phyloP scores from a whole-genome alignment of 2,329 filamentous ascomycete genomes.

The Cadophora luteo-olivacea region DNA sequence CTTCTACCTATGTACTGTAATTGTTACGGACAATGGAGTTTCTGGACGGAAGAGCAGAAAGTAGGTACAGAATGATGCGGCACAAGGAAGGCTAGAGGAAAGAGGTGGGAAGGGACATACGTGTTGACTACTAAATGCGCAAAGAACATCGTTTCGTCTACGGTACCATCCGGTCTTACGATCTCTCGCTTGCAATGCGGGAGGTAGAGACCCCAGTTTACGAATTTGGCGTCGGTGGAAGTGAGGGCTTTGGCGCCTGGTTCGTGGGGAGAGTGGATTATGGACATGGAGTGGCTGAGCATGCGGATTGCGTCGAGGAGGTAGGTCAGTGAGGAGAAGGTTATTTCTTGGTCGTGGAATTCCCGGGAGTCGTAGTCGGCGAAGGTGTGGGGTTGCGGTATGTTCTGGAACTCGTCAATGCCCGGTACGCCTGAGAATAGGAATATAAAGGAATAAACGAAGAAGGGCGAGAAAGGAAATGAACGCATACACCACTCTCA shows the following conservation, averaged over 20 bases:
- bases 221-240: slow-evolving; percentile 38
- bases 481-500: slow-evolving; percentile 46
- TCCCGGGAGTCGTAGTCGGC: slow-evolving; percentile 66
- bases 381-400: slow-evolving; percentile 55
- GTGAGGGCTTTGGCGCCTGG: slow-evolving; percentile 45
- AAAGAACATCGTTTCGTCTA: slow-evolving; percentile 48
- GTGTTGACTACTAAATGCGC: slow-evolving; percentile 45
- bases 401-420: slow-evolving; percentile 40
- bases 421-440: neutral
- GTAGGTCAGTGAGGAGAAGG: slow-evolving; percentile 71
- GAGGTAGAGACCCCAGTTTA: slow-evolving; percentile 47
- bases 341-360: slow-evolving; percentile 59
- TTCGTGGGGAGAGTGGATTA: slow-evolving; percentile 52
- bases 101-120: slow-evolving; percentile 9
- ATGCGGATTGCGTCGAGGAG: slow-evolving; percentile 69
- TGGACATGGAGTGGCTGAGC: slow-evolving; percentile 58
- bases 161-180: slow-evolving; percentile 44
- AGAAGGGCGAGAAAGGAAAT: neutral
- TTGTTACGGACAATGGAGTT: no score
- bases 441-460: neutral
- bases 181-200: slow-evolving; percentile 48
- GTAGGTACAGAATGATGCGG: no score
- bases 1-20: no score
- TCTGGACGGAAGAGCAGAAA: no score
- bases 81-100: neutral